These are phyloP conservation scores for Aspergillus transmontanensis DNA, from an alignment of 2,329 filamentous ascomycete genomes.

Conservation along the genomic window DNA sequence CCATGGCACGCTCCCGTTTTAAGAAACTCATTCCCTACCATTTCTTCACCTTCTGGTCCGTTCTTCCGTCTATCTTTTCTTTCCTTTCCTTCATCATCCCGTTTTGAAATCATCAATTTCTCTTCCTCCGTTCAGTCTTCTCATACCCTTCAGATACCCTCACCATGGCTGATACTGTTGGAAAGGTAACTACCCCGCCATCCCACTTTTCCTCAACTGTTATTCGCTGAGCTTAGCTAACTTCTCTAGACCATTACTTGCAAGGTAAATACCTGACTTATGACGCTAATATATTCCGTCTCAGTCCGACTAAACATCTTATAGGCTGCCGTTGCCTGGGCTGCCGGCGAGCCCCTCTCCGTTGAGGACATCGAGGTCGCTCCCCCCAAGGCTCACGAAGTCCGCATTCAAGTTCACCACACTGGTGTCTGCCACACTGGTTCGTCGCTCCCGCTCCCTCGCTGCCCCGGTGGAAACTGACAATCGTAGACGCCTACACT, in stretches of 20 bases:
- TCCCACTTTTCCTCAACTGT: background rate
- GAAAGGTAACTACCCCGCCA: constrained; percentile 6
- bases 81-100: background rate
- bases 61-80: background rate
- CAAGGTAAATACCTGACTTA: constrained; percentile 58
- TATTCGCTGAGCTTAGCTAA: background rate
- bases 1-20: constrained; percentile 15
- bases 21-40: constrained; percentile 6
- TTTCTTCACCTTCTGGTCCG: background rate
- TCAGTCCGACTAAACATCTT: constrained; percentile 1
- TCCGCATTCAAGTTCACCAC: constrained; percentile 95
- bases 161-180: constrained; percentile 13
- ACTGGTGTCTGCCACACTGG: constrained; percentile 98
- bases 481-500: constrained; percentile 76
- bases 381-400: constrained; percentile 87
- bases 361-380: constrained; percentile 92
- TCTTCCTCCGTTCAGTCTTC: background rate
- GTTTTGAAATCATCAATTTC: background rate
- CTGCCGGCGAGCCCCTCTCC: constrained; percentile 83
- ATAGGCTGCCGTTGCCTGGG: constrained; percentile 93
- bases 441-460: constrained; percentile 39
- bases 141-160: background rate
- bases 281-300: background rate
- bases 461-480: background rate
- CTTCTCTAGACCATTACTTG: constrained; percentile 78